Percentiles rank a stretch among this genome's conserved stretches.
Evolutionary conservation across 1,139 yeast genomes (phyloP).

Genomic region (Debaryomyces sp.): DNA sequence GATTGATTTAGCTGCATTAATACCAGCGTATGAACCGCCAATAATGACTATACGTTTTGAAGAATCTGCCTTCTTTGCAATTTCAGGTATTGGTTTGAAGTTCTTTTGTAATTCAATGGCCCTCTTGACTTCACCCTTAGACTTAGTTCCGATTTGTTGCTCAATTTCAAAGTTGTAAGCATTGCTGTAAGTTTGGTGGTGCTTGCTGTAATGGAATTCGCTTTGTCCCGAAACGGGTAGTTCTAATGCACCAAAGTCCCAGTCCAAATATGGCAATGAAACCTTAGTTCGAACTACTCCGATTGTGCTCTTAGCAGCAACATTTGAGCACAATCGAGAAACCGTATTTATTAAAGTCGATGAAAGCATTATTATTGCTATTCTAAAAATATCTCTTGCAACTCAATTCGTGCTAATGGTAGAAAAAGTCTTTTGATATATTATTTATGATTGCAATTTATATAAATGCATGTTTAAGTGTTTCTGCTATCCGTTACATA

Average conservation of each 20-base stretch:
- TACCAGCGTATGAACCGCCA: constrained; percentile 40
- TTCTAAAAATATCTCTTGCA: no score
- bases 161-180: constrained; percentile 85
- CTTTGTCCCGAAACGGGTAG: constrained; percentile 88
- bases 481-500: no score
- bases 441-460: no score
- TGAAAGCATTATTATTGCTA: constrained; percentile 22
- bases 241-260: constrained; percentile 87
- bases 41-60: constrained; percentile 28
- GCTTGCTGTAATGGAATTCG: constrained; percentile 88
- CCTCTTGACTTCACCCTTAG: constrained; percentile 64
- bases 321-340: constrained; percentile 19
- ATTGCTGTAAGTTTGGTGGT: constrained; percentile 92
- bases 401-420: no score
- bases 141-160: constrained; percentile 72
- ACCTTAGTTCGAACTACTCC: constrained; percentile 61
- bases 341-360: constrained; percentile 25
- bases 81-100: not conserved
- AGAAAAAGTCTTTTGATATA: no score
- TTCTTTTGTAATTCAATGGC: constrained; percentile 74
- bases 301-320: constrained; percentile 20
- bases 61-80: not conserved
- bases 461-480: no score
- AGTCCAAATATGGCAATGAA: constrained; percentile 82
- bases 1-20: constrained; percentile 25